phyloP scores from a whole-genome alignment of 495 filamentous ascomycete species.

The Aspergillus affinis region DNA sequence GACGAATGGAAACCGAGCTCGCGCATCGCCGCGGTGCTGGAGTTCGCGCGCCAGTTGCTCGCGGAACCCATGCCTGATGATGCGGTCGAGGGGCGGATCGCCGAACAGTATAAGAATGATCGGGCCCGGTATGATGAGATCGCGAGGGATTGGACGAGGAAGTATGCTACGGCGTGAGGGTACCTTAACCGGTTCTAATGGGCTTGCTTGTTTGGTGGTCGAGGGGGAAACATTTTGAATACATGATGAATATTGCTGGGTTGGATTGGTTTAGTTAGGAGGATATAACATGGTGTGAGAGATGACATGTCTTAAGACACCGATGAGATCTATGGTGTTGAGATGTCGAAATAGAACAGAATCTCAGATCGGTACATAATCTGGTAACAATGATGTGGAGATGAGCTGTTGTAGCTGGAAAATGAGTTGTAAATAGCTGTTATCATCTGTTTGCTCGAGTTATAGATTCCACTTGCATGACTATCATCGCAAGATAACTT shows the following conservation, averaged over 20 bases:
- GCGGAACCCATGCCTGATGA: slow-evolving; percentile 91
- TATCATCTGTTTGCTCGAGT: too few relatives aligned
- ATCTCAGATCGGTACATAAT: too few relatives aligned
- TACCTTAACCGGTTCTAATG: too few relatives aligned
- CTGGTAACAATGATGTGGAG: too few relatives aligned
- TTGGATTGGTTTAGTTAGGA: neutral
- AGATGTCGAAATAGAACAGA: too few relatives aligned
- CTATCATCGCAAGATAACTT: too few relatives aligned
- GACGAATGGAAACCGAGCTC: slow-evolving; percentile 95
- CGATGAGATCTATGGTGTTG: too few relatives aligned
- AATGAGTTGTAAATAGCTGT: too few relatives aligned
- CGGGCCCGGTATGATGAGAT: slow-evolving; percentile 76
- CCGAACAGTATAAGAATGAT: slow-evolving; percentile 78
- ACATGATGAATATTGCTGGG: neutral
- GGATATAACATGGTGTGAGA: neutral
- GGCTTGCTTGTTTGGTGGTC: too few relatives aligned
- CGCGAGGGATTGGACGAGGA: slow-evolving; percentile 75
- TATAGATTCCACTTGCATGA: too few relatives aligned
- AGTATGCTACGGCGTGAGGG: slow-evolving; percentile 68
- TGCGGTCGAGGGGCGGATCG: slow-evolving; percentile 84
- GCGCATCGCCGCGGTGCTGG: slow-evolving; percentile 73
- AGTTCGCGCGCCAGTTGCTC: slow-evolving; percentile 75
- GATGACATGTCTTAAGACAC: too few relatives aligned
- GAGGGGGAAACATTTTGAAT: neutral
- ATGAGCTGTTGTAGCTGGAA: too few relatives aligned